Base-by-base conservation (phyloP, 371 early-diverging fungal species). In the Rhizopus microsporus region DNA sequence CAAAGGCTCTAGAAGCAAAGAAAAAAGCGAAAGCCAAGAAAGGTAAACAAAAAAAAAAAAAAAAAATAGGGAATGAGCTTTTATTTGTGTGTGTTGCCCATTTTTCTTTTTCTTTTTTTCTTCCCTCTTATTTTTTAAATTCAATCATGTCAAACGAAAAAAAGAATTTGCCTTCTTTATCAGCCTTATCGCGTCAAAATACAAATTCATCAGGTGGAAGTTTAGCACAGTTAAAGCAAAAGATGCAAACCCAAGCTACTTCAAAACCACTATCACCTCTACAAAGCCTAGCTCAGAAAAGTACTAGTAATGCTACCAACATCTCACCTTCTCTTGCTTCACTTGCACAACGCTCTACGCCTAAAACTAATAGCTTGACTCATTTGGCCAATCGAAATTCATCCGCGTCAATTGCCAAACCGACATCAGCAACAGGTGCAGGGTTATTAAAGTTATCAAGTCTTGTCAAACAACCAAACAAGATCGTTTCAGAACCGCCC, bases 1-100 rank as follows among this genome's bases (percentile, higher is more conserved):
- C 34, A 16, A 67, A 65, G 47, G 69, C 75, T 30, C 38, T 67
- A 58, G 65, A 72, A 67, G 67, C 82, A 65, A 75, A 80, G 62
- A 63, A 68, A 56, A 71, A 74, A 62, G 67, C 55, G 23, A 53
- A 56, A 47, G 67, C 62, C n/a, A 59, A 65, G 56, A 65, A 65
- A 65, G 65, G 60, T 65, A 63, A 56, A 31, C 23, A 44, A 23
- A 15, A 29, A 23, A 37, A 2, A n/a, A 54, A 23, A 57, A 15
- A 45, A 8, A 37, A 29, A 55, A 39, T 23, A 1, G 15, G 37
- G 34, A 43, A 40, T 33, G 56, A 44, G 4, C 15, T 51, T 5
- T 33, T 47, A 23, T 23, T 23, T 23, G 23, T 23, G 23, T 23
- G 23, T 17, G 35, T 34, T 51, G 34, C 23, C 15, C 34, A 45